These are phyloP conservation scores for Skeletonema tropicum DNA, from an alignment of 108 stramenopile genomes.

Conservation along the genomic window DNA sequence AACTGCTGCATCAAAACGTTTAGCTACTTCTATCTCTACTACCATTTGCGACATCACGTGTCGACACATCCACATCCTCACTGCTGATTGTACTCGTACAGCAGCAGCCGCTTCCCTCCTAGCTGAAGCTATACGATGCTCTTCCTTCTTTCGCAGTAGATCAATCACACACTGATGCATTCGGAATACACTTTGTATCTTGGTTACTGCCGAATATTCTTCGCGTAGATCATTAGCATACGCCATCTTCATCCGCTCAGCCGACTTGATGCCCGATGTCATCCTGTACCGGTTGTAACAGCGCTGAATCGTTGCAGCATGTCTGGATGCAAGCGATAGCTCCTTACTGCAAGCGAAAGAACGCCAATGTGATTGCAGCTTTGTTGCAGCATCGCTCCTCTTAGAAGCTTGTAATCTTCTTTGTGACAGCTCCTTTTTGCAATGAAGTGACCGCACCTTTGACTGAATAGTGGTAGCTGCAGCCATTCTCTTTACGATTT, in stretches of 20 bases:
- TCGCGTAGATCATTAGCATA: background rate
- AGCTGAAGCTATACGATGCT: background rate
- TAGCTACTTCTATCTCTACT: no score
- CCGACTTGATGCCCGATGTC: no score
- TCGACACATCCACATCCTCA: constrained; percentile 3
- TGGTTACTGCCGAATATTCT: background rate
- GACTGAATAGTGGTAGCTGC: background rate
- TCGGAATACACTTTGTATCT: constrained; percentile 6
- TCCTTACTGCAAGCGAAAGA: constrained; percentile 4
- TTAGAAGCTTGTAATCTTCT: background rate
- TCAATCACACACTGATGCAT: background rate
- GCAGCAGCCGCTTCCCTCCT: constrained; percentile 1
- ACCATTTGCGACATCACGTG: no score
- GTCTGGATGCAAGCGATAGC: background rate
- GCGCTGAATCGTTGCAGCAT: background rate
- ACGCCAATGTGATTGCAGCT: constrained; percentile 11
- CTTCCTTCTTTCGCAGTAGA: background rate
- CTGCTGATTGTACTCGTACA: constrained; percentile 5
- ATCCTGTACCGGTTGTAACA: background rate
- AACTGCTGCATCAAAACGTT: no score
- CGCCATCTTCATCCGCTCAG: background rate
- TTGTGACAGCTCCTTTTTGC: background rate
- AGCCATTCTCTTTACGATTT: background rate
- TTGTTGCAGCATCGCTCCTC: background rate
- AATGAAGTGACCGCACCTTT: background rate